A percentile compares a stretch with the other conserved stretches of the same genome.
Conservation (phyloP, 2,329 filamentous ascomycete species). For the Trichoderma atrobrunneum region DNA sequence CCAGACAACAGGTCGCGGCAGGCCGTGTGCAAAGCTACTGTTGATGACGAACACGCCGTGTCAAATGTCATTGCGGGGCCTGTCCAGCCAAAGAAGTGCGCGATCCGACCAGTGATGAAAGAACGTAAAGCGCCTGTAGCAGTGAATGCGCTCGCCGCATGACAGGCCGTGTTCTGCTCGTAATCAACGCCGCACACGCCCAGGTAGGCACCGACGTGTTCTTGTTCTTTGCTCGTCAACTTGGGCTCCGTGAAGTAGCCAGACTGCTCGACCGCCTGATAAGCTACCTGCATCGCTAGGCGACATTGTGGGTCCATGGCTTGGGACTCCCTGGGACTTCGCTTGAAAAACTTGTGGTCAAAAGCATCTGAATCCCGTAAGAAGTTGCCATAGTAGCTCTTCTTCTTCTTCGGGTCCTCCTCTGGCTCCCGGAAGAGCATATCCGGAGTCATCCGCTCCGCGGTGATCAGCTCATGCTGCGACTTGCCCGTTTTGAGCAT, state of each 20-base stretch:
- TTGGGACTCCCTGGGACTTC: fast-evolving
- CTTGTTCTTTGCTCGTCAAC: background rate
- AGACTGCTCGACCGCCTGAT: background rate
- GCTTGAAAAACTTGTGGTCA: background rate
- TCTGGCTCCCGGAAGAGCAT: background rate
- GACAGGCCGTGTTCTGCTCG: background rate
- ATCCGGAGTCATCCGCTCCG: background rate
- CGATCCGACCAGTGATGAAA: background rate
- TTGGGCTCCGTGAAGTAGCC: background rate
- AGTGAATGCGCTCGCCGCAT: background rate
- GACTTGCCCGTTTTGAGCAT: background rate
- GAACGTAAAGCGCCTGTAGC: background rate
- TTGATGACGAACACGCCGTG: background rate
- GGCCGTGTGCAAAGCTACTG: background rate
- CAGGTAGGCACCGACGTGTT: background rate
- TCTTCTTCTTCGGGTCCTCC: background rate
- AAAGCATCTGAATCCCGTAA: background rate
- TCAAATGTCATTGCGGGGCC: background rate
- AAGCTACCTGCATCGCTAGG: background rate
- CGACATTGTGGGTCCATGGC: background rate
- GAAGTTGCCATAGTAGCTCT: background rate
- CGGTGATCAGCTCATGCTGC: background rate
- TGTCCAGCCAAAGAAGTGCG: background rate
- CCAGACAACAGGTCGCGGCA: background rate
- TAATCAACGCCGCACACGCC: background rate